These are phyloP conservation scores for Pythium phragmitis DNA, from an alignment of 352 stramenopile genomes.

Conservation along the genomic window DNA sequence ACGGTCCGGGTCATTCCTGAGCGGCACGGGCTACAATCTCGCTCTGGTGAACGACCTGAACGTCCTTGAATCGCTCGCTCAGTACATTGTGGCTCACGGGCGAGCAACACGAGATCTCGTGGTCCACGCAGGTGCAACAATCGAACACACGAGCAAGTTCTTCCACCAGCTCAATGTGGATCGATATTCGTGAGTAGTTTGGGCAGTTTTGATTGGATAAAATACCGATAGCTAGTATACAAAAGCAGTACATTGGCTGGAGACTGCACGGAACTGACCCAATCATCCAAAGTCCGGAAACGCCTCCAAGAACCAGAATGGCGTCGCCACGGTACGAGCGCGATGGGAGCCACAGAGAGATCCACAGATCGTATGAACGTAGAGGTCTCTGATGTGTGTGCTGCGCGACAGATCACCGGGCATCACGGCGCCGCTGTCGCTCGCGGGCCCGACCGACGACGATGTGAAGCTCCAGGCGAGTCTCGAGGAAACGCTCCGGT, in stretches of 20 bases:
- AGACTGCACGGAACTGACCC: background rate
- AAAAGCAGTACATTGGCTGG: background rate
- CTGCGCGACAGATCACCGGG: slow-evolving; percentile 16
- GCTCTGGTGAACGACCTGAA: slow-evolving; percentile 27
- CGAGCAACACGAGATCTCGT: slow-evolving; percentile 12
- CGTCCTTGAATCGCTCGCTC: slow-evolving; percentile 19
- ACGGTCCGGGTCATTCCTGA: slow-evolving; percentile 28
- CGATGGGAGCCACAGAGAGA: background rate
- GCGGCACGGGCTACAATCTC: slow-evolving; percentile 33
- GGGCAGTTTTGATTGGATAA: background rate
- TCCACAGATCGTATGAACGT: background rate
- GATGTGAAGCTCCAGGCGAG: slow-evolving; percentile 67
- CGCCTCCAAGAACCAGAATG: slow-evolving; percentile 2
- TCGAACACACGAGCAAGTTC: slow-evolving; percentile 25
- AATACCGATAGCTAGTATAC: background rate
- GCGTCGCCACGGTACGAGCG: slow-evolving; percentile 16
- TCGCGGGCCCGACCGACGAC: slow-evolving; percentile 59
- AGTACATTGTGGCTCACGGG: background rate
- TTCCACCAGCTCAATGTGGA: slow-evolving; percentile 32
- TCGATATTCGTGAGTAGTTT: slow-evolving; percentile 14
- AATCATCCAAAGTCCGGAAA: background rate
- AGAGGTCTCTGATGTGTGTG: background rate
- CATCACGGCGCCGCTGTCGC: slow-evolving; percentile 75
- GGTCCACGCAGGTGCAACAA: slow-evolving; percentile 1
- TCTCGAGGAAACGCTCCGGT: slow-evolving; percentile 66